Conservation (phyloP, 495 filamentous ascomycete genomes). For the Penicillium cinerascens region DNA sequence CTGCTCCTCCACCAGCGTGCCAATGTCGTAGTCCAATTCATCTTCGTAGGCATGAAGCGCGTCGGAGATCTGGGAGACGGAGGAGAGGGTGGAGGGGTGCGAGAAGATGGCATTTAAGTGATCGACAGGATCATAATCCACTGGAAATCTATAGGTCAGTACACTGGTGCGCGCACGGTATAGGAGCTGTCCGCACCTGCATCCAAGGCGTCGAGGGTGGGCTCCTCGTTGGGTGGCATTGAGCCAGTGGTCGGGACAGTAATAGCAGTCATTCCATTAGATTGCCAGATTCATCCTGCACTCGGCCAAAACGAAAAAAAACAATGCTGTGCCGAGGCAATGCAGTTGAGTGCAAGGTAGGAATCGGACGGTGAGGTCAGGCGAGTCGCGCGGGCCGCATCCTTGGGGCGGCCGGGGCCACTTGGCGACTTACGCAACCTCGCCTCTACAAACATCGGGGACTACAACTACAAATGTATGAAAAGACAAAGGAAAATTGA, state of each 20-base stretch:
- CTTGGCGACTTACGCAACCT: slow-evolving; percentile 26
- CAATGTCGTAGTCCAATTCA: slow-evolving; percentile 80
- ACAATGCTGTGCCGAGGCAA: slow-evolving; percentile 22
- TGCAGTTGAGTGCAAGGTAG: slow-evolving; percentile 7
- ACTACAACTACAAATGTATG: not conserved
- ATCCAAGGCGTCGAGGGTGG: slow-evolving; percentile 40
- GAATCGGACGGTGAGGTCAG: not conserved
- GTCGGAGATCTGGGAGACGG: slow-evolving; percentile 66
- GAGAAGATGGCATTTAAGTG: slow-evolving; percentile 95
- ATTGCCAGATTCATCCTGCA: slow-evolving; percentile 32
- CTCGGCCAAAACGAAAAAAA: slow-evolving; percentile 10
- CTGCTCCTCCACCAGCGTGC: slow-evolving; percentile 71
- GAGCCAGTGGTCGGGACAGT: slow-evolving; percentile 34
- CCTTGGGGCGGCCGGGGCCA: slow-evolving; percentile 15
- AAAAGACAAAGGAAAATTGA: not conserved
- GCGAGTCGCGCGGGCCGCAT: slow-evolving; percentile 14
- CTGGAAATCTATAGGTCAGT: slow-evolving; percentile 46
- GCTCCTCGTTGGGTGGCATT: slow-evolving; percentile 39
- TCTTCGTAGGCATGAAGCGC: slow-evolving; percentile 74
- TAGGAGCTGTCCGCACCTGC: slow-evolving; percentile 30
- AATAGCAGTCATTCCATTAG: slow-evolving; percentile 42
- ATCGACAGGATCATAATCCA: slow-evolving; percentile 88
- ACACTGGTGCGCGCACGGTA: not conserved
- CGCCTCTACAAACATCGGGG: not conserved
- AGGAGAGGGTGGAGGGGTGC: slow-evolving; percentile 80